Evolutionary conservation across 352 stramenopile genomes (phyloP), one percentile per base, ranked within the genome.

Genomic region (Globisporangium parvum): DNA sequence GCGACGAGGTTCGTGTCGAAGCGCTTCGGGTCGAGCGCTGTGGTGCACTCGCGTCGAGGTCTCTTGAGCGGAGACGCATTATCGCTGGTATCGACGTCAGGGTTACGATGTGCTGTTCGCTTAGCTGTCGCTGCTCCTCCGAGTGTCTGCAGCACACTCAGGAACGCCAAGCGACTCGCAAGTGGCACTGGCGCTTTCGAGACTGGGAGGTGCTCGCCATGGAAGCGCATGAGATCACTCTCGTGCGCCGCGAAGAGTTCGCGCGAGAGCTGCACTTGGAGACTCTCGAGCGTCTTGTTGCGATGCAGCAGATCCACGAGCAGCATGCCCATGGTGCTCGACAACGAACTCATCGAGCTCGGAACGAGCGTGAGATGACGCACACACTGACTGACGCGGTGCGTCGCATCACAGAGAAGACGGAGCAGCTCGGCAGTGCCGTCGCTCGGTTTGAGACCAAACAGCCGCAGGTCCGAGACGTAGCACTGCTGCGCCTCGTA

Each of bases 1-100:
- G 55, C 48, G 15, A 62, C 35, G 17, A 62, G n/a, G 12, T 55
- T 24, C 15, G 20, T 41, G 24, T 49, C 47, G n/a, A 62, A 40
- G 12, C 39, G 17, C 20, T 55, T n/a, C 3, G 51, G 21, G 24
- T 42, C 37, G 39, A 55, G 28, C 5, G 35, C 51, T 23, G 14
- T 20, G 31, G 14, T 40, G n/a, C n/a, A 14, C 45, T 42, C 37
- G 15, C 37, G 11, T 4, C 37, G 37, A 3, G 20, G 20, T 44
- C 40, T 18, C 17, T 42, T 58, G 31, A 0, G 12, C 28, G 4
- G 21, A 11, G 21, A 11, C 8, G 23, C 23, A 10, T 15, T 15
- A 42, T n/a, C n/a, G n/a, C 17, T n/a, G 26, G 28, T 2, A 33
- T 33, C 28, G 28, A 2, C 6, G 28, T 6, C 2, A 33, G 28